Conservation (phyloP, 2,329 filamentous ascomycete genomes). For the Alternaria viburni region DNA sequence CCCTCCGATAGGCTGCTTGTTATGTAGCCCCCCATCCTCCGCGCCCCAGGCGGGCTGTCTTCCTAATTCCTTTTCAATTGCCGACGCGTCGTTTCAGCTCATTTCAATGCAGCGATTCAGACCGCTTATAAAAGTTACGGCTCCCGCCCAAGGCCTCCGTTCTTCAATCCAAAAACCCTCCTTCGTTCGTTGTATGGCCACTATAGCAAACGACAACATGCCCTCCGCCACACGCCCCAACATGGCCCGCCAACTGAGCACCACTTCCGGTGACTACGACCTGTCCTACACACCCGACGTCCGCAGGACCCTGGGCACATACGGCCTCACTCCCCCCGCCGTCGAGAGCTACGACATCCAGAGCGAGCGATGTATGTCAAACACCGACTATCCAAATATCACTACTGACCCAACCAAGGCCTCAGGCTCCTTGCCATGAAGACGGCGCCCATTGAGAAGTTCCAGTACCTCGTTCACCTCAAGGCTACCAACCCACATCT, state of each 20-base stretch:
- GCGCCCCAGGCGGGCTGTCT: slow-evolving; percentile 26
- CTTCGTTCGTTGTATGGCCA: slow-evolving; percentile 40
- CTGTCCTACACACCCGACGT: slow-evolving; percentile 57
- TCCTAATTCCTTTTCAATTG: slow-evolving; percentile 40
- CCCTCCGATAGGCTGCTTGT: slow-evolving; percentile 38
- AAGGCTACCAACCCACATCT: slow-evolving; percentile 79
- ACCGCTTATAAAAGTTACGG: slow-evolving; percentile 43
- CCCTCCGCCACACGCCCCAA: slow-evolving; percentile 47
- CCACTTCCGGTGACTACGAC: slow-evolving; percentile 57
- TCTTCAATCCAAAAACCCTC: slow-evolving; percentile 22
- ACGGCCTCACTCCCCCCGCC: slow-evolving; percentile 59
- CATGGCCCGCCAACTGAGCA: slow-evolving; percentile 47
- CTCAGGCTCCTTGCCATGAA: slow-evolving; percentile 77
- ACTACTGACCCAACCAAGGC: slow-evolving; percentile 58
- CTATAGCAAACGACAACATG: slow-evolving; percentile 42
- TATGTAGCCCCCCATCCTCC: slow-evolving; percentile 20
- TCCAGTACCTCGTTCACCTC: slow-evolving; percentile 78
- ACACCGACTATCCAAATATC: slow-evolving; percentile 34
- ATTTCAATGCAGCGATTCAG: slow-evolving; percentile 45
- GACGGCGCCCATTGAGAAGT: slow-evolving; percentile 77
- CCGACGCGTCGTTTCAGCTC: slow-evolving; percentile 36
- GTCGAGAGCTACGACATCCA: slow-evolving; percentile 59
- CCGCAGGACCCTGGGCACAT: slow-evolving; percentile 58
- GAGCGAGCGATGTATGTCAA: slow-evolving; percentile 55
- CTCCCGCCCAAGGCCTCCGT: slow-evolving; percentile 29